These are phyloP conservation scores for Funneliformis geosporum DNA, from an alignment of 192 early-diverging fungal genomes.

Conservation along the genomic window DNA sequence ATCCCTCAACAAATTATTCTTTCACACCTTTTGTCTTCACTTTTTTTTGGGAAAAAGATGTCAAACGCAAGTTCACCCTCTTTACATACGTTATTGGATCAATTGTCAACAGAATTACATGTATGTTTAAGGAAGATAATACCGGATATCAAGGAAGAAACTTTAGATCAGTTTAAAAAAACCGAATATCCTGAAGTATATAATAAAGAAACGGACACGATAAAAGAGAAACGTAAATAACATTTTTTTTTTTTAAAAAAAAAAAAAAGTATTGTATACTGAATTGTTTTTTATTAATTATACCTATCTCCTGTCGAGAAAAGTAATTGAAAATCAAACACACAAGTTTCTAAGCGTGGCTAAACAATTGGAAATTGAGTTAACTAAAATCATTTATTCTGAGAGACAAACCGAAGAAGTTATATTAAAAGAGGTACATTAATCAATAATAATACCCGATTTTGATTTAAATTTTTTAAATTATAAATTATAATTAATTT, in stretches of 20 bases:
- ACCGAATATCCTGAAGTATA: background rate
- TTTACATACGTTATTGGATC: background rate
- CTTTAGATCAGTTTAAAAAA: background rate
- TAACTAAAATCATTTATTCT: background rate
- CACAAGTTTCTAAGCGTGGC: slow-evolving; percentile 1
- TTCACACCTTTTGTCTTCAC: too few species aligned
- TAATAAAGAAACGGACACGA: background rate
- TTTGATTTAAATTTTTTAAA: background rate
- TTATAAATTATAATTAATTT: background rate
- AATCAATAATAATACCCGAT: too few species aligned
- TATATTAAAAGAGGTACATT: background rate
- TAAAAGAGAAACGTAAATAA: background rate
- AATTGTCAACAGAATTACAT: background rate
- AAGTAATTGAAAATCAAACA: background rate
- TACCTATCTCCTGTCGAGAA: background rate
- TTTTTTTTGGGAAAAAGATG: background rate
- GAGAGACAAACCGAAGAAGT: background rate
- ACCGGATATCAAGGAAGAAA: background rate
- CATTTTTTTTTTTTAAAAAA: background rate
- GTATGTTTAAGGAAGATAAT: background rate
- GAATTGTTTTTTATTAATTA: too few species aligned
- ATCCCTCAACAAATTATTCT: too few species aligned
- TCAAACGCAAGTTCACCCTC: background rate
- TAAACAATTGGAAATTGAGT: slow-evolving; percentile 9
- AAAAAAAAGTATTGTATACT: too few species aligned